Percentiles rank a stretch among this genome's conserved stretches.
Evolutionary conservation across 2,329 filamentous ascomycete genomes (phyloP).

Genomic region (Hypoxylon sp.): DNA sequence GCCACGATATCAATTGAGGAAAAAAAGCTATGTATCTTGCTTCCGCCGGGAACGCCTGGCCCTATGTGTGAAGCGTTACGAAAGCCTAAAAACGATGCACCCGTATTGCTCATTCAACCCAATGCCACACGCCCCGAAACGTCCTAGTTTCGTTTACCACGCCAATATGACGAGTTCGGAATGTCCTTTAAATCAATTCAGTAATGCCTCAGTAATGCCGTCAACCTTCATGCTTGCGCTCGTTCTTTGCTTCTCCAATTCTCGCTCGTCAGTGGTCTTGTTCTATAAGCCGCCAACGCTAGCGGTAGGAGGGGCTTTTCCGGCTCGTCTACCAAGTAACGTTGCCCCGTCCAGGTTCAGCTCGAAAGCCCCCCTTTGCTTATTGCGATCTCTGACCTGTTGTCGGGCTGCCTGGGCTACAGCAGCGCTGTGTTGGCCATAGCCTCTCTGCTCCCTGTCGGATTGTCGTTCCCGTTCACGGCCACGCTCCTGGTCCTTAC

Average conservation of each 20-base stretch:
- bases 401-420: constrained; percentile 88
- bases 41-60: constrained; percentile 49
- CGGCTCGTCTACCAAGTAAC: constrained; percentile 79
- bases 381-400: constrained; percentile 77
- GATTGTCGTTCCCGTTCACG: constrained; percentile 64
- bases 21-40: constrained; percentile 36
- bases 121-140: constrained; percentile 46
- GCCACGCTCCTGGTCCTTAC: constrained; percentile 68
- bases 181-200: constrained; percentile 36
- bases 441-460: constrained; percentile 67
- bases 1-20: constrained; percentile 25
- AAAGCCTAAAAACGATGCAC: constrained; percentile 44
- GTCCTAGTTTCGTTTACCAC: constrained; percentile 37
- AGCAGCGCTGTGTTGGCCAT: constrained; percentile 88
- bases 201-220: constrained; percentile 14
- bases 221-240: constrained; percentile 21
- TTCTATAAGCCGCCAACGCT: constrained; percentile 57
- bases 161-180: constrained; percentile 28
- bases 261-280: constrained; percentile 27
- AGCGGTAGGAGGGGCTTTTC: constrained; percentile 63
- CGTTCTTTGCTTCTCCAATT: constrained; percentile 9
- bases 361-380: constrained; percentile 88
- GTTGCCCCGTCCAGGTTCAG: constrained; percentile 93
- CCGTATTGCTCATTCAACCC: constrained; percentile 51
- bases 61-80: constrained; percentile 48